Evolutionary conservation across 495 filamentous ascomycete genomes (phyloP).

Genomic region (Daldinia childiae): DNA sequence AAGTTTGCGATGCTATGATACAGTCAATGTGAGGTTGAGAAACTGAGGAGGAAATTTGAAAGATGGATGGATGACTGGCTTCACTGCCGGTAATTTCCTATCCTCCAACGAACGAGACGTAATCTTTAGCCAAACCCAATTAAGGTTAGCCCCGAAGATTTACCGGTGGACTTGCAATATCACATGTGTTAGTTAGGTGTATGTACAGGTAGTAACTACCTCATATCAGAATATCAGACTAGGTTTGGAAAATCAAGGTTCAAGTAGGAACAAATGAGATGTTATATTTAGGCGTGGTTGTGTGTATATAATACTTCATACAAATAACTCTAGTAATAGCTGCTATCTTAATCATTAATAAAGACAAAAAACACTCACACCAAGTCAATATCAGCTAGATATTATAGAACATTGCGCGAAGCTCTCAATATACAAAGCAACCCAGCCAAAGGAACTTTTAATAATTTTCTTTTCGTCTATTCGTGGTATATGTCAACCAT

Average conservation of each 20-base stretch:
- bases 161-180: neutral
- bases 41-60: slow-evolving; percentile 15
- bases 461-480: slow-evolving; percentile 48
- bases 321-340: neutral
- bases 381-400: neutral
- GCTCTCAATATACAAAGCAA: neutral
- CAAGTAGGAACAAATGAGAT: neutral
- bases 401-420: neutral
- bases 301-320: neutral
- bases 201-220: neutral
- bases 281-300: neutral
- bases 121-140: neutral
- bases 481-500: slow-evolving; percentile 48
- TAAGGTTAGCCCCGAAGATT: neutral
- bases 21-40: slow-evolving; percentile 17
- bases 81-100: slow-evolving; percentile 17
- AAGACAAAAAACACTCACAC: neutral
- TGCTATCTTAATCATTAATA: neutral
- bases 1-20: slow-evolving; percentile 22
- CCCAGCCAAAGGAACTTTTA: slow-evolving; percentile 24
- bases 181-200: neutral
- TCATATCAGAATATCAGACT: neutral
- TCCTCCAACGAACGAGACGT: slow-evolving; percentile 2
- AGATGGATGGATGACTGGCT: slow-evolving; percentile 14
- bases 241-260: neutral